Percentiles rank a stretch among this genome's conserved stretches.
These are phyloP conservation scores for Neodidymelliopsis sp. DNA, from an alignment of 2,329 filamentous ascomycete genomes.

Conservation along the genomic window DNA sequence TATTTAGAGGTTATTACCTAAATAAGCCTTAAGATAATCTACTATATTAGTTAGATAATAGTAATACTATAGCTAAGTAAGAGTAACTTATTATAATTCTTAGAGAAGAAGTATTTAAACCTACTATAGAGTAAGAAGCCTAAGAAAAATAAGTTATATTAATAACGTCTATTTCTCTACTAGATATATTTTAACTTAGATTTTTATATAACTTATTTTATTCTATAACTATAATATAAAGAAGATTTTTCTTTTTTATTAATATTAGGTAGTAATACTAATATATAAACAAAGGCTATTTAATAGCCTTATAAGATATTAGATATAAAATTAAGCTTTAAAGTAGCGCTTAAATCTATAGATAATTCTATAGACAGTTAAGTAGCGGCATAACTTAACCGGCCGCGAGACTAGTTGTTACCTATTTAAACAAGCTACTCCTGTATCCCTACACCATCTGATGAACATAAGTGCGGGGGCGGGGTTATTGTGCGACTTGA, in stretches of 20 bases:
- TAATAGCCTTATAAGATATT: too few species aligned
- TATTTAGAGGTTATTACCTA: background rate
- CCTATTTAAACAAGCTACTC: background rate
- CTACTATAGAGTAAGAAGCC: background rate
- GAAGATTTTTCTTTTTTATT: too few species aligned
- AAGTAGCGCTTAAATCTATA: too few species aligned
- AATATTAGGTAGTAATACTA: background rate
- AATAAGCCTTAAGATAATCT: background rate
- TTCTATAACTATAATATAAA: too few species aligned
- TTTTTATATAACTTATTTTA: too few species aligned
- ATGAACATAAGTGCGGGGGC: conserved; percentile 1
- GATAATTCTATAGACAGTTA: too few species aligned
- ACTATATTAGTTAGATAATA: background rate
- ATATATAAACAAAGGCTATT: too few species aligned
- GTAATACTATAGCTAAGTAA: background rate
- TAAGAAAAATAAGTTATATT: background rate
- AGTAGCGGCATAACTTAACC: too few species aligned
- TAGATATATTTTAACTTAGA: background rate
- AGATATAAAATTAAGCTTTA: too few species aligned
- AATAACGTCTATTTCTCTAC: background rate
- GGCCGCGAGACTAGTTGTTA: background rate
- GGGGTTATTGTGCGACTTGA: background rate
- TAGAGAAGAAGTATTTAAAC: conserved; percentile 1
- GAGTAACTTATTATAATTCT: background rate
- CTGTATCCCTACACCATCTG: background rate